Conservation (phyloP, 306 rosid species). For the Canavalia ensiformis region DNA sequence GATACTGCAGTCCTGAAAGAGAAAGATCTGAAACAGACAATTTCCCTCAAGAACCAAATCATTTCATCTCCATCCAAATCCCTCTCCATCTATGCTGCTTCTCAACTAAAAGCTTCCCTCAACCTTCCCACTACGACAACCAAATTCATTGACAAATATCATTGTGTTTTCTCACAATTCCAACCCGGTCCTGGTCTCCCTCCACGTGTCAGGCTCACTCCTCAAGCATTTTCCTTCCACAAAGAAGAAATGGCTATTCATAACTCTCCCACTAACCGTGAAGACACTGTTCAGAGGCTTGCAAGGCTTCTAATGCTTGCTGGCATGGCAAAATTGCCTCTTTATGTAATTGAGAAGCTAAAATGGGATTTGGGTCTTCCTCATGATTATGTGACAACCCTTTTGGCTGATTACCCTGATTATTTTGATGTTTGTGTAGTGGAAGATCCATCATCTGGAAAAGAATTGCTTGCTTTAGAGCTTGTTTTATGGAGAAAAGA, state of each 20-base stretch:
- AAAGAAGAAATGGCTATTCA: slow-evolving; percentile 67
- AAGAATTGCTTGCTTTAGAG: slow-evolving; percentile 74
- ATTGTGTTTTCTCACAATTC: slow-evolving; percentile 60
- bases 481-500: slow-evolving; percentile 76
- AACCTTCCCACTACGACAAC: slow-evolving; percentile 63
- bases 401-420: slow-evolving; percentile 81
- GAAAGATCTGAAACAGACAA: slow-evolving; percentile 69
- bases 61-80: slow-evolving; percentile 65
- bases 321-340: slow-evolving; percentile 67
- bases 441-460: slow-evolving; percentile 61
- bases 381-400: slow-evolving; percentile 58
- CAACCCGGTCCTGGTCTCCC: slow-evolving; percentile 66
- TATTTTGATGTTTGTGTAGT: slow-evolving; percentile 72
- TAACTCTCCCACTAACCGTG: slow-evolving; percentile 51
- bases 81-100: slow-evolving; percentile 66
- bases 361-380: slow-evolving; percentile 96
- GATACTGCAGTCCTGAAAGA: slow-evolving; percentile 76
- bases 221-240: slow-evolving; percentile 66
- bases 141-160: slow-evolving; percentile 64
- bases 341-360: slow-evolving; percentile 70
- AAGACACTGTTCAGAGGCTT: slow-evolving; percentile 67
- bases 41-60: slow-evolving; percentile 72
- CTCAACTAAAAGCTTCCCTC: slow-evolving; percentile 63
- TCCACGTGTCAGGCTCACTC: slow-evolving; percentile 69
- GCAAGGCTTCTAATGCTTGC: slow-evolving; percentile 80